Evolutionary conservation across 2,329 filamentous ascomycete species (phyloP).

Genomic region (Colletotrichum zoysiae): DNA sequence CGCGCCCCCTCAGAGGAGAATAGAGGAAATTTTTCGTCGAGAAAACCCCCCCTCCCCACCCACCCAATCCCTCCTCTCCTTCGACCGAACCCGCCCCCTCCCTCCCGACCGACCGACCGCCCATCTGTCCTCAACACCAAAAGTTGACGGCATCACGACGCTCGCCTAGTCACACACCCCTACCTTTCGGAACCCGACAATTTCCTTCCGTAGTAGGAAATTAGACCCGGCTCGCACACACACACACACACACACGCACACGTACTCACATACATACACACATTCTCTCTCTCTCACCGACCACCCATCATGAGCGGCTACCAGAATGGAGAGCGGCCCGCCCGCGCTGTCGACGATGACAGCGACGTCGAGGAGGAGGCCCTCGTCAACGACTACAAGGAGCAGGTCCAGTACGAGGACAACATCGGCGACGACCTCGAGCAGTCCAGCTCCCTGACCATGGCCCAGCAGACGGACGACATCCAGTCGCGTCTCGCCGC

Average conservation of each 20-base stretch:
- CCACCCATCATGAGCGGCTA: slow-evolving; percentile 68
- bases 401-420: slow-evolving; percentile 95
- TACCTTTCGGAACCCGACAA: slow-evolving; percentile 10
- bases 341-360: slow-evolving; percentile 76
- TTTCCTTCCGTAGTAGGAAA: slow-evolving; percentile 10
- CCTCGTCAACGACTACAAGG: slow-evolving; percentile 93
- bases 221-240: neutral
- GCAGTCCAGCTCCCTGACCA: slow-evolving; percentile 76
- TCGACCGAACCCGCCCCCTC: slow-evolving; percentile 22
- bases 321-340: slow-evolving; percentile 71
- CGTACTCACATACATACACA: neutral
- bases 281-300: neutral
- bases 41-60: slow-evolving; percentile 12
- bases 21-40: slow-evolving; percentile 39
- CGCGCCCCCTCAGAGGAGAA: slow-evolving; percentile 7
- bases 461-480: slow-evolving; percentile 84
- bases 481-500: slow-evolving; percentile 92
- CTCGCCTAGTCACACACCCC: slow-evolving; percentile 1
- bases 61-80: slow-evolving; percentile 24
- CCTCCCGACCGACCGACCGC: slow-evolving; percentile 23
- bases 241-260: neutral
- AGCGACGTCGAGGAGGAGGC: slow-evolving; percentile 97
- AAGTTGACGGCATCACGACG: slow-evolving; percentile 26
- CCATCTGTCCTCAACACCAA: slow-evolving; percentile 36
- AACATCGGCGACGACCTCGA: slow-evolving; percentile 82